Evolutionary conservation across 2,329 filamentous ascomycete species (phyloP), one percentile per base, ranked within the genome.

Genomic region (Colletotrichum viniferum): DNA sequence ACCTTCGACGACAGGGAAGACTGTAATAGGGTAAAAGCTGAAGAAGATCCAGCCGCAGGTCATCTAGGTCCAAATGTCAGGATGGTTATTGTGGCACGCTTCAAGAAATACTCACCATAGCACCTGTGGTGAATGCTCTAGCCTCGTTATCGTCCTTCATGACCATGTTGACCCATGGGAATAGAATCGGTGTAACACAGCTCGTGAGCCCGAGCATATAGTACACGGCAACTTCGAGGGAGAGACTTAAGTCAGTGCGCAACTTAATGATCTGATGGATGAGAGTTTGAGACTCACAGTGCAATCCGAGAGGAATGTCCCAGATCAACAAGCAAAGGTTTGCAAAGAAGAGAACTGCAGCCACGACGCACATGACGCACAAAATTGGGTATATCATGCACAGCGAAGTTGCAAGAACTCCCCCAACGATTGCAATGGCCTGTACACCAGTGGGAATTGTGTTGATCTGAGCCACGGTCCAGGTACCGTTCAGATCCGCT

Each of bases 321-420:
- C 77, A 78, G 12, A 78, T 65, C 7, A 72, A n/a, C 5, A 77
- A 63, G 48, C 71, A 77, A 5, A 77, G 55, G 12, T 78, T 78
- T 12, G 69, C 36, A 16, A 78, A 78, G 3, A 77, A 60, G 4
- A 78, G 61, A 3, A 78, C 28, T 12, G 64, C 73, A 16, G 76
- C 66, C 2, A 81, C 79, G 24, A 79, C 66, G 7, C 73, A 78
- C 43, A 81, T 78, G 34, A 83, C 78, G 2, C 77, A 71, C 81
- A 80, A 83, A 9, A 81, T 77, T 8, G 81, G 81, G 67, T 83
- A 83, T 2, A 83, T 77, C 79, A 82, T 82, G 48, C 78, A 79
- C 4, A 83, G 74, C 2, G 77, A 79, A 1, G 82, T 83, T 2
- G 77, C 77, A 10, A 79, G 36, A 13, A 79, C 69, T 9, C 78